A percentile compares a stretch with the other conserved stretches of the same genome.
These are phyloP conservation scores for Leishmania amazonensis DNA, from an alignment of 208 protist genomes.

Conservation along the genomic window DNA sequence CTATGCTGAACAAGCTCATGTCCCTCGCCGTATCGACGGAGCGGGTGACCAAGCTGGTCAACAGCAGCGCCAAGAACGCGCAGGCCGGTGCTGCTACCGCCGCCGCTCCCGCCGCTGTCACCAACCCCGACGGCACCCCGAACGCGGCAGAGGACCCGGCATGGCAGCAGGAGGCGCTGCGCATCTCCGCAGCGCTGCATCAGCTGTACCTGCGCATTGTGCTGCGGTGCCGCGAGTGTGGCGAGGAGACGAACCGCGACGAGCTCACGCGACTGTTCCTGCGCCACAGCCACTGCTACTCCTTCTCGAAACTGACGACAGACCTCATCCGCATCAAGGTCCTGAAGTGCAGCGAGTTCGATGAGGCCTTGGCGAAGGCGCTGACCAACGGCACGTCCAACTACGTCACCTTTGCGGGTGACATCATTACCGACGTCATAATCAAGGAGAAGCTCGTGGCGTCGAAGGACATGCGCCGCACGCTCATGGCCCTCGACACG, in stretches of 20 bases:
- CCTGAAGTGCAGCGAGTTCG: slow-evolving; percentile 84
- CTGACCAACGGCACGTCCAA: slow-evolving; percentile 33
- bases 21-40: slow-evolving; percentile 54
- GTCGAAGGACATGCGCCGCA: slow-evolving; percentile 63
- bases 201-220: slow-evolving; percentile 85
- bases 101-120: slow-evolving; percentile 13
- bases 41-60: slow-evolving; percentile 47
- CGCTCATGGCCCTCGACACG: slow-evolving; percentile 72
- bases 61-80: slow-evolving; percentile 28
- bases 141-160: slow-evolving; percentile 23
- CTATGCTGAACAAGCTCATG: slow-evolving; percentile 70
- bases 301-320: slow-evolving; percentile 59
- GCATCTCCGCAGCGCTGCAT: slow-evolving; percentile 64
- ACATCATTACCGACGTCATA: slow-evolving; percentile 74
- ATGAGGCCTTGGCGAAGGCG: slow-evolving; percentile 83
- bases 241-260: slow-evolving; percentile 65
- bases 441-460: slow-evolving; percentile 79
- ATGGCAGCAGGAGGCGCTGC: slow-evolving; percentile 37
- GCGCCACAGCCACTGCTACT: slow-evolving; percentile 60
- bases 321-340: slow-evolving; percentile 90
- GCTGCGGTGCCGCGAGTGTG: slow-evolving; percentile 69
- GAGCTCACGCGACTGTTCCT: slow-evolving; percentile 84
- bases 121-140: slow-evolving; percentile 24
- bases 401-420: slow-evolving; percentile 76
- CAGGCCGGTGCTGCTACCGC: slow-evolving; percentile 23